Conservation (phyloP, 257 asterid species). For the Petrea volubilis region DNA sequence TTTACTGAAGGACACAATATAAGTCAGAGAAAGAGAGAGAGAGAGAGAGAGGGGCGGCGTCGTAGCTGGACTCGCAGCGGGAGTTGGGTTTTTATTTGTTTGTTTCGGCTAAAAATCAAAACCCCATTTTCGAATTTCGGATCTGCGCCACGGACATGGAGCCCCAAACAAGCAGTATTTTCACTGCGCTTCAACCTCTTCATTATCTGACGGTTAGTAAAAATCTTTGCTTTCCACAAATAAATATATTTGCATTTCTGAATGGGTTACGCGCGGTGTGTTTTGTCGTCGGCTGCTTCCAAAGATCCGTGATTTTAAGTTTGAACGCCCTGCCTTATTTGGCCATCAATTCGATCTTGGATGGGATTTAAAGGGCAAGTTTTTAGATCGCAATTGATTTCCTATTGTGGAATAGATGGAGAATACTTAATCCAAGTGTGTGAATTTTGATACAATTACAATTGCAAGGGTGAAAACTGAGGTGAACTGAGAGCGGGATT, state of each 20-base stretch:
- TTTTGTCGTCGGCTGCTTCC: not conserved
- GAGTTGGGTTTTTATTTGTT: not conserved
- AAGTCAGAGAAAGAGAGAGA: no score
- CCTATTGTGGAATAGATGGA: not conserved
- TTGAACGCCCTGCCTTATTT: not conserved
- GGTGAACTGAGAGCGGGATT: not conserved
- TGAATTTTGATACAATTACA: constrained; percentile 8
- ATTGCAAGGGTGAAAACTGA: not conserved
- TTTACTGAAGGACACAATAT: no score
- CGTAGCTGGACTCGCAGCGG: not conserved
- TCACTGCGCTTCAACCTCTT: not conserved
- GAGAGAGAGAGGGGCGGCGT: not conserved
- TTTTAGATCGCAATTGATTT: constrained; percentile 3
- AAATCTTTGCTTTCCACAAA: not conserved
- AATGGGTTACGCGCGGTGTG: not conserved
- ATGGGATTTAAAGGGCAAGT: not conserved
- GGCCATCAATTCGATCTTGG: constrained; percentile 4
- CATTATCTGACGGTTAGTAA: constrained; percentile 30
- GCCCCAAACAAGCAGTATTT: constrained; percentile 13
- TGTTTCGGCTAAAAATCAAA: constrained; percentile 11
- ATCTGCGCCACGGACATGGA: constrained; percentile 28
- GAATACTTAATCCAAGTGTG: not conserved
- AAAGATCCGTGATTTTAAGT: constrained; percentile 21
- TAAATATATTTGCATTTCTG: not conserved
- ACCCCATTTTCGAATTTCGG: constrained; percentile 19